Base-by-base conservation (phyloP, 1,139 yeast genomes). In the Ashbya aceris region DNA sequence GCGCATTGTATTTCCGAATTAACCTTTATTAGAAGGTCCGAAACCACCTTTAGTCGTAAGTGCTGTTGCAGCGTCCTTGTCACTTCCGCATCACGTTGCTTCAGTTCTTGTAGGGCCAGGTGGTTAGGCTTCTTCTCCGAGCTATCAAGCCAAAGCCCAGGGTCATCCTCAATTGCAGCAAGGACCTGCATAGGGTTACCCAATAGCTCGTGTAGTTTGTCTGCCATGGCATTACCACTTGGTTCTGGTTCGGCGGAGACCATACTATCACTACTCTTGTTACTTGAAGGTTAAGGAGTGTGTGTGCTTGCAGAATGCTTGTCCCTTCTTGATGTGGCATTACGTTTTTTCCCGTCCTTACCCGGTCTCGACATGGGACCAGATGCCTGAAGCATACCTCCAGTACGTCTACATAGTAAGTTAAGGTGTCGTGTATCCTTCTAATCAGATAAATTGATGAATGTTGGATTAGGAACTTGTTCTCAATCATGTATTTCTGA, bases 401-500 rank as follows among this genome's bases (percentile, higher is more conserved):
- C 23, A 17, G 6, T 6, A 6, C 23, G 23, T 17, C 3, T 17
- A 17, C 6, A 17, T 6, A 6, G 6, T 6, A 29, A 11, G 13
- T 12, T 29, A 29, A 12, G 5, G 5, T 29, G 31, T 12, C 5
- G 6, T 12, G 3, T 29, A 12, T 29, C 13, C 31, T 29, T 29
- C 31, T 29, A 29, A 5, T 51, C 59, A 55, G 58, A 36, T 45
- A 44, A 42, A 39, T 57, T 55, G 62, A 57, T 58, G 62, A 59
- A 58, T 58, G 64, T 60, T 60, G 60, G 60, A 57, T 54, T 54
- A 56, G 58, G 53, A 52, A 49, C 26, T 41, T 41, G 47, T 57
- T 60, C 44, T 60, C 64, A 51, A 58, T 60, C 64, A 60, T 52
- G 41, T 40, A 46, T 48, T 50, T 60, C 64, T 58, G 64, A 60